Evolutionary conservation across 805 yeast genomes (phyloP), one percentile per base, ranked within the genome.

Genomic region (Pichia scutulata): DNA sequence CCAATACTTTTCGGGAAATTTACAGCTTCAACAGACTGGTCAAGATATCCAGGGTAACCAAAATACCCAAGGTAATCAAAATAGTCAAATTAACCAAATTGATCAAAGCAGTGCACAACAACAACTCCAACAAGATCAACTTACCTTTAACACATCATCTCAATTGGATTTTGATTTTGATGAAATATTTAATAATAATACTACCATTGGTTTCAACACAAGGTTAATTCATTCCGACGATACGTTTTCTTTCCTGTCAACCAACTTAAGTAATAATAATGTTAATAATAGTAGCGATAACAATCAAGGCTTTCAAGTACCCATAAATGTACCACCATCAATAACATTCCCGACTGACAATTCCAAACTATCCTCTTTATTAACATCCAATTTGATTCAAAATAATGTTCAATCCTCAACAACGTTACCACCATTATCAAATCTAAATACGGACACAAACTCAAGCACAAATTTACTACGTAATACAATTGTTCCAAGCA

Each of bases 151-250:
- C 10, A 12, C 37, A 33, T 33, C 37, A n/a, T 12, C 46, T 4
- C 37, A 39, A 13, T 22, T 59, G 2, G 66, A 61, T 30, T 46
- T 63, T 22, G 55, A 60, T 19, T 57, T 63, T 46, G 64, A 64
- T 28, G 66, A 61, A 2, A 62, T 66, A 3, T 64, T 66, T 46
- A 61, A 50, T 44, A 58, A 52, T 39, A 58, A 52, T 41, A 58
- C 50, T 13, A 53, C 59, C 18, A 50, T 69, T 39, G 72, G 72
- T 10, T 69, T 69, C 53, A 68, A 62, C 44, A 69, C 72, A 1
- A 57, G 66, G 40, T 54, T 69, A 37, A 67, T 69, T 41, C 72
- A 69, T 41, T 63, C 70, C 0, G 71, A 67, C 49, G 71, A 68
- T 49, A 57, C 60, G 54, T 46, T 48, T 58, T 33, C 55, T 57